Evolutionary conservation across 2,329 filamentous ascomycete genomes (phyloP), one percentile per base, ranked within the genome.

Genomic region (Fusarium keratoplasticum): DNA sequence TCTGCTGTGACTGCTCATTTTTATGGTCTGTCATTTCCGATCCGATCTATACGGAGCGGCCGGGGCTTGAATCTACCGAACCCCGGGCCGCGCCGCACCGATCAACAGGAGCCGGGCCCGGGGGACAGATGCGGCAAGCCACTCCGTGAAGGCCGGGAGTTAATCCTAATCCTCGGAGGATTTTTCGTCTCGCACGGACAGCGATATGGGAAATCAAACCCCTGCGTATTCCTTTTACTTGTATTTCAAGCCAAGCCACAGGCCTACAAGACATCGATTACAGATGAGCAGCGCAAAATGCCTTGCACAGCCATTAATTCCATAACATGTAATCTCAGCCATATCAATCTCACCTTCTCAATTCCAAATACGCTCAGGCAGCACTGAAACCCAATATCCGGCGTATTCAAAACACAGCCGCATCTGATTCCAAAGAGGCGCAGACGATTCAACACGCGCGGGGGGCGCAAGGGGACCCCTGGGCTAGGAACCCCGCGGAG

Each of bases 371-470:
- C 47, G 47, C 47, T 52, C 22, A 5, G 2, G 16, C 5, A 25
- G 22, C 16, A 47, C 35, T 35, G 13, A 20, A 33, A 10, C 9
- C 13, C 10, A 25, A 42, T 14, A 20, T 59, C n/a, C 27, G 35
- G 36, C 18, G 47, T 52, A 52, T 52, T 52, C 36, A 60, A 47
- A 29, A 47, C 42, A 66, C 60, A 63, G 59, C 60, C 58, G 27
- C 44, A 66, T 3, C 55, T 65, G 66, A 69, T 69, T 69, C 66
- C 66, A 69, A 66, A 57, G 61, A 64, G 47, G 61, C 55, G 44
- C 61, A 55, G 44, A 13, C 31, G 3, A 29, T 29, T 29, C 8
- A 29, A 29, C 27, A 29, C 27, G 27, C 27, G 9, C 27, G 16
- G 36, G 40, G 50, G 20, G 42, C 42, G 42, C 42, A 25, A 42